Evolutionary conservation across 1,139 yeast species (phyloP).

Genomic region (Blastobotrys aristatus): DNA sequence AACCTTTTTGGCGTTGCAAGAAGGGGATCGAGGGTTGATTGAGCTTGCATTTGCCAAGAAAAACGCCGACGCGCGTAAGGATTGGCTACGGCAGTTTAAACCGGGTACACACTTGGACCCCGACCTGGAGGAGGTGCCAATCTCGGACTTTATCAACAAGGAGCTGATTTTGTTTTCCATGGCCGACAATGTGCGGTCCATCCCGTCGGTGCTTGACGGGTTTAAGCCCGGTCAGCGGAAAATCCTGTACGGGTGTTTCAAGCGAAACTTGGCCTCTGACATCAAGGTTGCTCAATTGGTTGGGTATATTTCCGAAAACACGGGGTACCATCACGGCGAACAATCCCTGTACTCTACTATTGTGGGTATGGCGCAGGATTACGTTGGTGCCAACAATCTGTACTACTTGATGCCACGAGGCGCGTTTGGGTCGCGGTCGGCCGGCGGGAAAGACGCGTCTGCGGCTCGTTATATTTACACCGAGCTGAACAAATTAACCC

Average conservation of each 20-base stretch:
- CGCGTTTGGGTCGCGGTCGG: constrained; percentile 93
- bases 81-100: constrained; percentile 83
- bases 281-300: constrained; percentile 88
- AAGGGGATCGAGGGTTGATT: constrained; percentile 72
- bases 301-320: constrained; percentile 83
- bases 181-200: constrained; percentile 95
- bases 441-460: constrained; percentile 98
- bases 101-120: constrained; percentile 96
- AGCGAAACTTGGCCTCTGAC: constrained; percentile 70
- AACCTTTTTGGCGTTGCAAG: constrained; percentile 75
- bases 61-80: constrained; percentile 96
- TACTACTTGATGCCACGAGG: constrained; percentile 87
- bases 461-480: constrained; percentile 97
- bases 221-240: constrained; percentile 97
- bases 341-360: constrained; percentile 82
- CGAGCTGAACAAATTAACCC: constrained; percentile 69
- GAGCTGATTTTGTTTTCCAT: constrained; percentile 91
- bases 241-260: constrained; percentile 82
- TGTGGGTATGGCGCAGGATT: constrained; percentile 90
- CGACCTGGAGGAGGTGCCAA: constrained; percentile 70
- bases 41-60: constrained; percentile 94
- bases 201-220: constrained; percentile 93
- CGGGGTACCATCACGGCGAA: constrained; percentile 97
- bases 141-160: constrained; percentile 89
- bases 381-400: constrained; percentile 87